phyloP scores from a whole-genome alignment of 108 stramenopile species.

The Tribonema minus region DNA sequence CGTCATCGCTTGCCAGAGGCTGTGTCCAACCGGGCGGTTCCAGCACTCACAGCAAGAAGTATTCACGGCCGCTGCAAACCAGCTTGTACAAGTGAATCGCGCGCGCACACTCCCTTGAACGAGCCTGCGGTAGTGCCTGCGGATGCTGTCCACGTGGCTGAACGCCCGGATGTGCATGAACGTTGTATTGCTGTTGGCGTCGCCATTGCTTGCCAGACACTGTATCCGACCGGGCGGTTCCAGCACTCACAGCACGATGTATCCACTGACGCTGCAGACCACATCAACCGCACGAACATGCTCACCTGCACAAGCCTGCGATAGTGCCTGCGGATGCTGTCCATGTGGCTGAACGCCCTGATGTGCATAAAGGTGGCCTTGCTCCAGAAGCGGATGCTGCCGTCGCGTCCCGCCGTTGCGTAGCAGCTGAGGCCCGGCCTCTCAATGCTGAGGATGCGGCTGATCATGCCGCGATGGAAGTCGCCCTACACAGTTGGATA shows the following conservation, averaged over 20 bases:
- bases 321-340: constrained; percentile 1
- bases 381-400: constrained; percentile 50
- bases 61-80: no score
- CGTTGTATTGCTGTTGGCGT: constrained; percentile 44
- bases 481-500: neutral
- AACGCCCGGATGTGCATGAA: constrained; percentile 7
- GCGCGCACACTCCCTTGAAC: neutral
- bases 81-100: no score
- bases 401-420: constrained; percentile 50
- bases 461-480: neutral
- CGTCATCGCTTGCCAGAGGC: no score
- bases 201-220: no score
- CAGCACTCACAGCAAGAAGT: no score
- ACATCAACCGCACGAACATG: no score
- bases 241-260: no score
- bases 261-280: no score
- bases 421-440: constrained; percentile 34
- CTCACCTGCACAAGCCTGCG: neutral
- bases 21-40: no score
- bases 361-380: constrained; percentile 29
- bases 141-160: constrained; percentile 20
- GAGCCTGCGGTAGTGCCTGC: neutral
- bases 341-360: constrained; percentile 10
- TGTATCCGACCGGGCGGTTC: no score
- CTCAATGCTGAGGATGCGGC: constrained; percentile 35